Conservation (phyloP, 345 rosid species). For the Corchorus olitorius region DNA sequence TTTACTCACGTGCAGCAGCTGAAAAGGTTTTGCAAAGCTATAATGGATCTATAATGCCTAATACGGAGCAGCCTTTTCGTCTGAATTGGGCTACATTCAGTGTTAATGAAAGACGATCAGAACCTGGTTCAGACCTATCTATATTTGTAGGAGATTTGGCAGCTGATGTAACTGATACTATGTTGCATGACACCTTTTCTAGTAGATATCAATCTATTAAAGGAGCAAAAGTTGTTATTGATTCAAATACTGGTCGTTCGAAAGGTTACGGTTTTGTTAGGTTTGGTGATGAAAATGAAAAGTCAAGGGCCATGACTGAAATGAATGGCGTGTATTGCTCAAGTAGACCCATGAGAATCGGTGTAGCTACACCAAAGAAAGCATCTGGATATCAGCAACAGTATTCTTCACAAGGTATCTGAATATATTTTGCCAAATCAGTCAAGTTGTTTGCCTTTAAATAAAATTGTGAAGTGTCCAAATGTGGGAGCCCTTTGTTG, state of each 20-base stretch:
- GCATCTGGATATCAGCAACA: slow-evolving; percentile 80
- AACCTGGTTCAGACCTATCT: slow-evolving; percentile 76
- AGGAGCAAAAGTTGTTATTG: slow-evolving; percentile 93
- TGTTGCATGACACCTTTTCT: slow-evolving; percentile 77
- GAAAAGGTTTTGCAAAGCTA: slow-evolving; percentile 85
- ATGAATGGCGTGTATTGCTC: slow-evolving; percentile 92
- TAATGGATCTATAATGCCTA: slow-evolving; percentile 80
- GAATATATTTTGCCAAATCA: slow-evolving; percentile 10
- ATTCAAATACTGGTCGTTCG: slow-evolving; percentile 84
- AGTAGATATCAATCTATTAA: slow-evolving; percentile 80
- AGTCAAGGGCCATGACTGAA: slow-evolving; percentile 82
- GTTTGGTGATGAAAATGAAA: slow-evolving; percentile 90
- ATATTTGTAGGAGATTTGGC: slow-evolving; percentile 96
- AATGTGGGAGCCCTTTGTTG: not conserved
- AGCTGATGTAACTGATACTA: slow-evolving; percentile 82
- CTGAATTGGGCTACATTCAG: slow-evolving; percentile 95
- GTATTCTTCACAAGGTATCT: slow-evolving; percentile 86
- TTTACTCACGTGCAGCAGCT: slow-evolving; percentile 70
- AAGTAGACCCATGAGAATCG: slow-evolving; percentile 87
- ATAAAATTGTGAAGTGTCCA: not conserved
- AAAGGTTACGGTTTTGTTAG: slow-evolving; percentile 98
- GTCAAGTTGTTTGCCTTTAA: not conserved
- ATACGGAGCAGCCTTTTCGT: slow-evolving; percentile 87
- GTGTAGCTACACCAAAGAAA: slow-evolving; percentile 92
- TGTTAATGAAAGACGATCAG: slow-evolving; percentile 74